Conservation (phyloP, 345 rosid genomes). For the Dovyalis caffra region DNA sequence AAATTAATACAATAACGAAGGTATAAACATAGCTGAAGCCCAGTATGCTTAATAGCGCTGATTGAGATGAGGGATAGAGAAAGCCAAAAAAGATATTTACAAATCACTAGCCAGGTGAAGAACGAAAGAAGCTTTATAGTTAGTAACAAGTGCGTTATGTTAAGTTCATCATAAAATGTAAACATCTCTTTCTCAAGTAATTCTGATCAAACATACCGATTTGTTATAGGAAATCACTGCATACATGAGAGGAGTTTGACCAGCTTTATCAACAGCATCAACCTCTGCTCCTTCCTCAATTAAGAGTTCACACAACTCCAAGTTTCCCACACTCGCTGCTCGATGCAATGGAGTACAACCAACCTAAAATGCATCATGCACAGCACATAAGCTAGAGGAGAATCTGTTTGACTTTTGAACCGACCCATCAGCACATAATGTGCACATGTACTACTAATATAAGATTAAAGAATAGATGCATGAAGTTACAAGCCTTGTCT, state of each 20-base stretch:
- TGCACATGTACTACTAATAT: background rate
- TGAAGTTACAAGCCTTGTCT: constrained; percentile 62
- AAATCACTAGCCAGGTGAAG: background rate
- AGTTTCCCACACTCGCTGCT: constrained; percentile 82
- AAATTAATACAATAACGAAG: background rate
- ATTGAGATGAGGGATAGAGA: background rate
- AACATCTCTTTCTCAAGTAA: background rate
- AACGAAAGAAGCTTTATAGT: no score
- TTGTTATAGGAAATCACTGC: constrained; percentile 68
- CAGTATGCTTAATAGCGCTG: background rate
- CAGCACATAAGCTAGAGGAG: background rate
- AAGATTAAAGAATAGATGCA: constrained; percentile 5
- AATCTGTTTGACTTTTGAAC: no score
- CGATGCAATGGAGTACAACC: constrained; percentile 89
- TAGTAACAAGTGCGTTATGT: no score
- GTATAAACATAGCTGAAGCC: background rate
- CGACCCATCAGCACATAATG: background rate
- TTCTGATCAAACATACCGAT: constrained; percentile 43
- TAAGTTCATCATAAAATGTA: no score
- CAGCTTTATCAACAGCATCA: constrained; percentile 71
- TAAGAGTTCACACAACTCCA: constrained; percentile 64
- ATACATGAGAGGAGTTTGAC: constrained; percentile 87
- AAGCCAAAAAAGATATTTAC: background rate
- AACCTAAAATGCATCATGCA: constrained; percentile 37
- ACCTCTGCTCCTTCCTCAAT: constrained; percentile 94